phyloP scores from a whole-genome alignment of 495 filamentous ascomycete genomes.

The Penicillium robsamsonii region DNA sequence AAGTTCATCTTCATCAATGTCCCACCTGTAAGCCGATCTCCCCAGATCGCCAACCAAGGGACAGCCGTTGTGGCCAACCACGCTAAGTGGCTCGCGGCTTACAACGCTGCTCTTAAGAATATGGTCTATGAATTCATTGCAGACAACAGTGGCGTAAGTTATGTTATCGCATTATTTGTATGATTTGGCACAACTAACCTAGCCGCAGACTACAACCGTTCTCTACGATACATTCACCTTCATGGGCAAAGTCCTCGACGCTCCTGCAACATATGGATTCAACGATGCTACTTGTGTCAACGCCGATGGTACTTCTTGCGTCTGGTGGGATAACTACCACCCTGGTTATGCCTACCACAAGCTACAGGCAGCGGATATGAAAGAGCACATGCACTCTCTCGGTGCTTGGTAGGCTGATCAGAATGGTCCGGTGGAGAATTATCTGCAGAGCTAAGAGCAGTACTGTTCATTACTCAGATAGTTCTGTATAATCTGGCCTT shows the following conservation, averaged over 20 bases:
- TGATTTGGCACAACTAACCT: slow-evolving; percentile 8
- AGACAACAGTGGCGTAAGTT: slow-evolving; percentile 29
- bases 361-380: slow-evolving; percentile 43
- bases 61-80: slow-evolving; percentile 21
- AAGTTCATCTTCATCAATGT: slow-evolving; percentile 77
- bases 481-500: not conserved
- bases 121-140: slow-evolving; percentile 30
- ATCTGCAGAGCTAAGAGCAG: not conserved
- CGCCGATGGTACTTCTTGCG: slow-evolving; percentile 31
- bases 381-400: slow-evolving; percentile 23
- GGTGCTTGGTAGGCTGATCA: slow-evolving; percentile 28
- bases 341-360: slow-evolving; percentile 37
- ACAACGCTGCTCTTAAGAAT: slow-evolving; percentile 26
- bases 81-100: slow-evolving; percentile 33
- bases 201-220: slow-evolving; percentile 20
- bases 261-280: slow-evolving; percentile 44
- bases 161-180: not conserved
- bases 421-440: not conserved
- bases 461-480: not conserved
- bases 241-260: slow-evolving; percentile 54
- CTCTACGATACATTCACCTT: slow-evolving; percentile 37
- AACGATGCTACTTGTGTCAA: slow-evolving; percentile 33
- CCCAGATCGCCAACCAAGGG: slow-evolving; percentile 43
- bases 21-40: slow-evolving; percentile 67
- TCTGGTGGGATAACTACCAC: slow-evolving; percentile 46